These are phyloP conservation scores for Neopestalotiopsis clavispora DNA, from an alignment of 2,329 filamentous ascomycete genomes.

Conservation along the genomic window DNA sequence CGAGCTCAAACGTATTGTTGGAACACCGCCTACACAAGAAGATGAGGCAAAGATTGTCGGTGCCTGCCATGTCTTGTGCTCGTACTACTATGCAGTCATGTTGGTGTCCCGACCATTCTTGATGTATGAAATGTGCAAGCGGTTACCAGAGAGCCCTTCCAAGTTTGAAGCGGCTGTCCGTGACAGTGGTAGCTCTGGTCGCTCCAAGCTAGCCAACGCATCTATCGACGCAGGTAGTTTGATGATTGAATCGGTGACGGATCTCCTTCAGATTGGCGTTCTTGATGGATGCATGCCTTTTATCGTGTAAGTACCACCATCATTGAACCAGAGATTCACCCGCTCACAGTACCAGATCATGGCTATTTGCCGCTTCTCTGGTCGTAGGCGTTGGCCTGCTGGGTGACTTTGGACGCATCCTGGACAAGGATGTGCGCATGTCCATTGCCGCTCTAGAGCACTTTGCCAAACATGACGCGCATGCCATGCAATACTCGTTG, in stretches of 20 bases:
- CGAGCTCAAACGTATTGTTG: constrained; percentile 45
- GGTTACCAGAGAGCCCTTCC: constrained; percentile 42
- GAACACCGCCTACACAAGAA: constrained; percentile 26
- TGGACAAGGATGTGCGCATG: constrained; percentile 54
- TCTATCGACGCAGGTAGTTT: constrained; percentile 60
- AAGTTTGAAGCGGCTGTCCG: constrained; percentile 24
- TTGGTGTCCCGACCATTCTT: constrained; percentile 59
- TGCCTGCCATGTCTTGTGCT: constrained; percentile 55
- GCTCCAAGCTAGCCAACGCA: constrained; percentile 57
- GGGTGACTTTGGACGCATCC: constrained; percentile 55
- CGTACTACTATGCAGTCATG: constrained; percentile 64
- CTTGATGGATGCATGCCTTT: constrained; percentile 53
- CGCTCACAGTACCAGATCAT: constrained; percentile 43
- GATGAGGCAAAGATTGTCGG: constrained; percentile 43
- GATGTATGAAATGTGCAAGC: constrained; percentile 57
- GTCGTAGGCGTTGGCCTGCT: constrained; percentile 57
- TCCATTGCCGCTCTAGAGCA: constrained; percentile 54
- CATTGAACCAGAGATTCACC: background rate
- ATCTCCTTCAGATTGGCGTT: constrained; percentile 46
- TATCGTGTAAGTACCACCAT: constrained; percentile 49
- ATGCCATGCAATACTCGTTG: constrained; percentile 57
- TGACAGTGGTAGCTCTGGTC: constrained; percentile 41
- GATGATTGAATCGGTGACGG: constrained; percentile 55
- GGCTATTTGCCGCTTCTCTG: constrained; percentile 58
- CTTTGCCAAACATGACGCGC: constrained; percentile 53